A percentile compares a stretch with the other conserved stretches of the same genome.
Conservation (phyloP, 257 asterid genomes). For the Solanum ossicruentum region DNA sequence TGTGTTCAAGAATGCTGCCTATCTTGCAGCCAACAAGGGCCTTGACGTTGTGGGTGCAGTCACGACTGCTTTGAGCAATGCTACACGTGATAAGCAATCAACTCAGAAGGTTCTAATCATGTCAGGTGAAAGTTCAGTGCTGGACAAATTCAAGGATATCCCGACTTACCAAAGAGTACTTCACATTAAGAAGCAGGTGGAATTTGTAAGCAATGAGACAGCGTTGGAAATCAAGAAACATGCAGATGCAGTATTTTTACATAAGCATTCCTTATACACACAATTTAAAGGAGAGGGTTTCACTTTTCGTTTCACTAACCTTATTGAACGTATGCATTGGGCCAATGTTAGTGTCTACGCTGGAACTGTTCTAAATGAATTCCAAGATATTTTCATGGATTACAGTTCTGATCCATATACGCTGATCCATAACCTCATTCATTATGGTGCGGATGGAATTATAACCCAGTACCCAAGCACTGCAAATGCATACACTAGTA, state of each 20-base stretch:
- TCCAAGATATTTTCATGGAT: constrained; percentile 52
- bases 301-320: constrained; percentile 35
- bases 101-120: background rate
- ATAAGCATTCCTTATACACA: constrained; percentile 35
- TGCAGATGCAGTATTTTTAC: constrained; percentile 61
- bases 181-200: background rate
- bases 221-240: constrained; percentile 59
- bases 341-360: constrained; percentile 68
- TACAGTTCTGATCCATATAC: constrained; percentile 70
- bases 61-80: background rate
- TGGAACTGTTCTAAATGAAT: constrained; percentile 62
- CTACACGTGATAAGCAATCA: background rate
- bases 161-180: background rate
- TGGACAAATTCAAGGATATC: background rate
- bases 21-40: background rate
- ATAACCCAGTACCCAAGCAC: constrained; percentile 69
- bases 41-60: background rate
- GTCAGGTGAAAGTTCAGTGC: background rate
- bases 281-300: constrained; percentile 22
- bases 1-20: constrained; percentile 1
- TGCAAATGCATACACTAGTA: constrained; percentile 46
- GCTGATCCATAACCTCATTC: constrained; percentile 38
- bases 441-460: constrained; percentile 47
- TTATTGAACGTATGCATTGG: constrained; percentile 51
- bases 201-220: constrained; percentile 21